A percentile compares a stretch with the other conserved stretches of the same genome.
phyloP scores from a whole-genome alignment of 176 grass and related monocot genomes.

The Rhipidocladum racemiflorum region DNA sequence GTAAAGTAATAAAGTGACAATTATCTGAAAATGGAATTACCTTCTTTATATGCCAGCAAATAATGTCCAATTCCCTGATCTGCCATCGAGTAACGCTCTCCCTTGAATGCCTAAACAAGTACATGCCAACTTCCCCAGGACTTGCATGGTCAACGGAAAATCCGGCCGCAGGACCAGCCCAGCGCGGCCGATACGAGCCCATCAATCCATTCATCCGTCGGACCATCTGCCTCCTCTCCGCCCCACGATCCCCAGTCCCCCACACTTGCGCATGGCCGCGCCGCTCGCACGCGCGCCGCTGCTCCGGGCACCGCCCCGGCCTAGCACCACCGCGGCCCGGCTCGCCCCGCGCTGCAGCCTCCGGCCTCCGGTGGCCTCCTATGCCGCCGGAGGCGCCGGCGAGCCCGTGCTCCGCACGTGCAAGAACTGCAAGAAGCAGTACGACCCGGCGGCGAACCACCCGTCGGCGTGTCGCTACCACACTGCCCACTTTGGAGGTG shows the following conservation, averaged over 20 bases:
- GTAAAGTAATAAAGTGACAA: too few species aligned
- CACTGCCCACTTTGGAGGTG: conserved; percentile 68
- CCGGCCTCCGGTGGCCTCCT: background rate
- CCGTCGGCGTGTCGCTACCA: conserved; percentile 55
- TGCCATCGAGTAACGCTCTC: too few species aligned
- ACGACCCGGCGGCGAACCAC: conserved; percentile 63
- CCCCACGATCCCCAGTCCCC: background rate
- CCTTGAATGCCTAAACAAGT: too few species aligned
- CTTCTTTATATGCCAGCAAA: too few species aligned
- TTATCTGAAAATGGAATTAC: too few species aligned
- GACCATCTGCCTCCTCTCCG: background rate
- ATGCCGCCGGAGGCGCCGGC: background rate
- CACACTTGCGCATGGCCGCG: background rate
- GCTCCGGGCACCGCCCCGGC: background rate
- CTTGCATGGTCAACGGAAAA: too few species aligned
- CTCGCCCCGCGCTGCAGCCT: background rate
- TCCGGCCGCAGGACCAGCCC: too few species aligned
- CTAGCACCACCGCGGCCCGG: background rate
- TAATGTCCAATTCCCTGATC: too few species aligned
- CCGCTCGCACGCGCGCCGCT: background rate
- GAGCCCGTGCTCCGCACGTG: conserved; percentile 52
- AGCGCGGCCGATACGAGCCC: too few species aligned
- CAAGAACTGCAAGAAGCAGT: conserved; percentile 86
- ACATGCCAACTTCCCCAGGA: too few species aligned
- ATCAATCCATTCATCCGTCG: too few species aligned